Evolutionary conservation across 2,329 filamentous ascomycete genomes (phyloP).

Genomic region (Fusarium sp.): DNA sequence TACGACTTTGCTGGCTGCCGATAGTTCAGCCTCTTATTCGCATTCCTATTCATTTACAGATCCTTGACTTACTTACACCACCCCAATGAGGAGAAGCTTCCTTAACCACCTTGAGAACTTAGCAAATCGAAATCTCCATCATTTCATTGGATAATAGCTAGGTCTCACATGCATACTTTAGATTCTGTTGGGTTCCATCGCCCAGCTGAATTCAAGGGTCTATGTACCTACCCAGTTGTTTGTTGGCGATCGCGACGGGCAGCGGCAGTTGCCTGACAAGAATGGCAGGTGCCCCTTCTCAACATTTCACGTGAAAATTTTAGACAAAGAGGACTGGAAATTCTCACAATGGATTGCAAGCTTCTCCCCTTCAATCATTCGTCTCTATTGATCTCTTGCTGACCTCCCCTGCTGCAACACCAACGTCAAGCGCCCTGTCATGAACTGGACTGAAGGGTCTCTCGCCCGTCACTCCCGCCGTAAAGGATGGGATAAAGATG

Average conservation of each 20-base stretch:
- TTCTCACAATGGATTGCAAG: background rate
- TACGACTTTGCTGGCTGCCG: background rate
- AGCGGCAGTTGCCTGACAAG: background rate
- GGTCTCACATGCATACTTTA: too few relatives aligned
- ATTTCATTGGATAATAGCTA: background rate
- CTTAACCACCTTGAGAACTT: background rate
- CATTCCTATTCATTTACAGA: background rate
- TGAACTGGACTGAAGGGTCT: constrained; percentile 59
- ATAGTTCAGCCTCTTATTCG: background rate
- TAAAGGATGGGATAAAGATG: constrained; percentile 50
- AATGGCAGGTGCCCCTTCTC: background rate
- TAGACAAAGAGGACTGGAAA: background rate
- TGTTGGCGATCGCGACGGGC: background rate
- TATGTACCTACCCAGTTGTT: background rate
- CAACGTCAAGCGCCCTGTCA: constrained; percentile 30
- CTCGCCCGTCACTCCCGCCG: constrained; percentile 53
- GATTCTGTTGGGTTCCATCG: background rate
- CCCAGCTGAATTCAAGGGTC: background rate
- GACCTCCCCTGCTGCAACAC: background rate
- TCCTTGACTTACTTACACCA: background rate
- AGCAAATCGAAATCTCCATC: background rate
- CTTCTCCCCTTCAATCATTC: background rate
- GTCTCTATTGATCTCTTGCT: background rate
- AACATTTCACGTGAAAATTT: background rate
- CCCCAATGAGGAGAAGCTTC: background rate